Percentiles rank a stretch among this genome's conserved stretches.
phyloP scores from a whole-genome alignment of 768 basidiomycete genomes.

The Pleurotus salmoneostramineus region DNA sequence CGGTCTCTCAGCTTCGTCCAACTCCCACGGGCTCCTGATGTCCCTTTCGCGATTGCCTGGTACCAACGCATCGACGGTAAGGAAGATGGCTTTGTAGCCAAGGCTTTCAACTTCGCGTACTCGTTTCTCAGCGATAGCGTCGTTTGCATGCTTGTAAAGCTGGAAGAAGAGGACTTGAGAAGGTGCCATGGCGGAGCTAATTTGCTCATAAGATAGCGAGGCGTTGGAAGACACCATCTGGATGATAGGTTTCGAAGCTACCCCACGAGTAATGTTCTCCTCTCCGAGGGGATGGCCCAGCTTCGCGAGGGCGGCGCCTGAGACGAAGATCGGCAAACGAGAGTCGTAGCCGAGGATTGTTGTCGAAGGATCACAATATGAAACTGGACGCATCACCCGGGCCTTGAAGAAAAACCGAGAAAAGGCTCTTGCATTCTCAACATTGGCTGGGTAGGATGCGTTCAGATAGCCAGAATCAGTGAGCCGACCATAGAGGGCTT shows the following conservation, averaged over 20 bases:
- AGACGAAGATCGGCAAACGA: slow-evolving; percentile 78
- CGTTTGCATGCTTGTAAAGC: slow-evolving; percentile 78
- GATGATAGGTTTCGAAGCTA: slow-evolving; percentile 61
- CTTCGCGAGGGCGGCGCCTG: slow-evolving; percentile 79
- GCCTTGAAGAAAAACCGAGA: slow-evolving; percentile 84
- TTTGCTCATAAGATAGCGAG: slow-evolving; percentile 60
- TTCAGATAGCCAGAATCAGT: slow-evolving; percentile 12
- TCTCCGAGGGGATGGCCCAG: slow-evolving; percentile 89
- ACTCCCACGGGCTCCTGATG: slow-evolving; percentile 50
- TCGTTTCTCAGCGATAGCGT: slow-evolving; percentile 61
- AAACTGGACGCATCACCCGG: slow-evolving; percentile 70
- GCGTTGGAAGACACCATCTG: slow-evolving; percentile 86
- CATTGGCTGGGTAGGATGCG: slow-evolving; percentile 36
- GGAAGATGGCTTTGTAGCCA: slow-evolving; percentile 85
- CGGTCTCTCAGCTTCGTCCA: slow-evolving; percentile 53
- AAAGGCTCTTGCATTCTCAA: slow-evolving; percentile 79
- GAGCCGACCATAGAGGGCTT: slow-evolving; percentile 19
- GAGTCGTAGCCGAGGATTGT: slow-evolving; percentile 69
- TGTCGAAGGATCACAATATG: slow-evolving; percentile 64
- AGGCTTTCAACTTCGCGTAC: slow-evolving; percentile 66
- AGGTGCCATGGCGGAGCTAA: slow-evolving; percentile 51
- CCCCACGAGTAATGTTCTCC: slow-evolving; percentile 73
- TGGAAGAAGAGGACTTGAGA: slow-evolving; percentile 76
- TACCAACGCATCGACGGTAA: slow-evolving; percentile 89
- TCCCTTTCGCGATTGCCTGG: slow-evolving; percentile 80